Evolutionary conservation across 2,329 filamentous ascomycete species (phyloP), one percentile per base, ranked within the genome.

Genomic region (Podosphaera xanthii): DNA sequence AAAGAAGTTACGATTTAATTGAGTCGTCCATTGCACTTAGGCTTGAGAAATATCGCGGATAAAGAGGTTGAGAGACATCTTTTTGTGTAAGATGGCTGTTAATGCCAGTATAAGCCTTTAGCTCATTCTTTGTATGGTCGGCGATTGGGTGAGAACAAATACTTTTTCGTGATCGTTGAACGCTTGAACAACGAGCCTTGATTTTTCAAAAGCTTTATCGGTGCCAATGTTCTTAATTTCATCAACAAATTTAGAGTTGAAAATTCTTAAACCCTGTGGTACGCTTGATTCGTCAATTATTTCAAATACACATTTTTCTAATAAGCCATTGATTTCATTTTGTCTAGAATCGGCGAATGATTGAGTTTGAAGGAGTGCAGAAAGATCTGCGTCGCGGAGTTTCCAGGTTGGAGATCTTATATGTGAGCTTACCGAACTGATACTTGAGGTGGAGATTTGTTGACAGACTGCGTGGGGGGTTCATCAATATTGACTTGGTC

Each of bases 101-200:
- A 58, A 22, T 22, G 22, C 22, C 1, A 22, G 22, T 22, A 22
- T 22, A 22, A 22, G 22, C 22, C 22, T 22, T 22, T 22, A 1
- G 22, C 22, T 22, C 22, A 22, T 22, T 22, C 22, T 22, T 22
- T 22, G 22, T 22, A 36, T 61, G 3, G 35, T 61, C 7, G 52
- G 57, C 10, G 58, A 61, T 58, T 59, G 4, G 2, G 60, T 61
- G 22, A 61, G 49, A 48, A 61, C 36, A 9, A 35, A 31, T n/a
- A 40, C 36, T 38, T 61, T 61, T 46, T 46, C 55, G 7, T 58
- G 3, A 44, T 61, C 59, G 2, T 61, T 60, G 35, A 59, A 61
- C 2, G 33, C 60, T 54, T 61, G 60, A 38, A 60, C 56, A 6
- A 58, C 56, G 4, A 58, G 38, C 12, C 42, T 22, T 22, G 22